Conservation (phyloP, 257 asterid species). For the Nicotiana knightiana region DNA sequence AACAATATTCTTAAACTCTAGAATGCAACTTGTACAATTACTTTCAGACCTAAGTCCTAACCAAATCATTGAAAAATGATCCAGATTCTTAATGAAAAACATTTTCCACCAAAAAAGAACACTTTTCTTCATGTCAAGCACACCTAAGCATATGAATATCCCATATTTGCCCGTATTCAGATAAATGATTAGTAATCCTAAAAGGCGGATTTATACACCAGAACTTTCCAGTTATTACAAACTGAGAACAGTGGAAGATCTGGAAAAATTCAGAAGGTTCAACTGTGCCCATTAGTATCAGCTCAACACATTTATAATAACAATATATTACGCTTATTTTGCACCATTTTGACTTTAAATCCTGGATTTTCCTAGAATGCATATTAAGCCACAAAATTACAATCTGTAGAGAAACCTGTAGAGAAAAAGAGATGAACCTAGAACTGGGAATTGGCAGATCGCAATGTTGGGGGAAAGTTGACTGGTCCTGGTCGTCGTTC, state of each 20-base stretch:
- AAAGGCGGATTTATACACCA: neutral
- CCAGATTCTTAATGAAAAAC: neutral
- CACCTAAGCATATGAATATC: neutral
- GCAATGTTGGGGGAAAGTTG: too few species aligned
- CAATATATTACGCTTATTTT: neutral
- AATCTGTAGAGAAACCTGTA: too few species aligned
- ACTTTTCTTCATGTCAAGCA: neutral
- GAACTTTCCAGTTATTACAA: neutral
- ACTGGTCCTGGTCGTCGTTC: too few species aligned
- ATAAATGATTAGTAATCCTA: neutral
- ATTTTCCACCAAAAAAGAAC: neutral
- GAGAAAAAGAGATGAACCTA: too few species aligned
- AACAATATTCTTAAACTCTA: neutral
- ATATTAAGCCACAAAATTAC: too few species aligned
- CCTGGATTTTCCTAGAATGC: too few species aligned
- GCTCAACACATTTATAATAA: neutral
- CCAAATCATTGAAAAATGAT: neutral
- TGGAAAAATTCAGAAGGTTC: neutral
- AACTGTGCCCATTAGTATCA: neutral
- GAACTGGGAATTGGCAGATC: too few species aligned
- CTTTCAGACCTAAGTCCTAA: neutral
- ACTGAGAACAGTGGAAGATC: neutral
- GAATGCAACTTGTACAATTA: neutral
- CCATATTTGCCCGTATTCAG: neutral
- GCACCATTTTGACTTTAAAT: too few species aligned